Base-by-base conservation (phyloP, 768 basidiomycete genomes). In the Podaxis carcinomalis region DNA sequence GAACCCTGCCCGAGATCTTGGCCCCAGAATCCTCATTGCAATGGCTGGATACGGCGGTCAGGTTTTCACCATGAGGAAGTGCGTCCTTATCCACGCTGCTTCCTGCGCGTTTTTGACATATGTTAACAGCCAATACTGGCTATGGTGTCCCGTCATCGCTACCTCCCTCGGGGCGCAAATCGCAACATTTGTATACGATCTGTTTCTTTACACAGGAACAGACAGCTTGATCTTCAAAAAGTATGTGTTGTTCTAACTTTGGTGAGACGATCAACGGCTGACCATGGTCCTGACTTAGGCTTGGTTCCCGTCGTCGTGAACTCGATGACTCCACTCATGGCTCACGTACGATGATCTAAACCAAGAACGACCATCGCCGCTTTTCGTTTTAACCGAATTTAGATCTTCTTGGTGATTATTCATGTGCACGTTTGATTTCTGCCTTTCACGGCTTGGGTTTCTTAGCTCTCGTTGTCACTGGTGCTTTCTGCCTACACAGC, bases 111-210 rank as follows among this genome's bases (percentile, higher is more conserved):
- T 35, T 46, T 27, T 57, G 3, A 58, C 44, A 19, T 35, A 32
- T 28, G 19, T 47, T 5, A 67, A 42, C 70, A 81, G 78, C 63
- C 87, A 90, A 64, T 90, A 88, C 68, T 89, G 87, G 88, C 58
- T 90, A n/a, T 90, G 87, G 88, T 83, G 82, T 63, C 80, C 86
- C 16, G 61, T 87, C 21, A 70, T 87, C 42, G 88, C 77, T 4
- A 80, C 86, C 5, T 78, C 87, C 63, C 59, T 80, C 21, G 87
- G 89, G 23, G 86, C 78, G 44, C 77, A 83, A 56, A 68, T 73
- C 2, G 88, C 82, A 16, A 74, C 79, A 5, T 68, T 83, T 58
- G 62, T 82, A 49, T 90, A 89, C 63, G 89, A 90, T 65, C 47
- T 72, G 1, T 73, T 88, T 52, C 49, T 89, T 49, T 89, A 79